phyloP scores from a whole-genome alignment of 345 rosid genomes.

The Hibiscus mutabilis region DNA sequence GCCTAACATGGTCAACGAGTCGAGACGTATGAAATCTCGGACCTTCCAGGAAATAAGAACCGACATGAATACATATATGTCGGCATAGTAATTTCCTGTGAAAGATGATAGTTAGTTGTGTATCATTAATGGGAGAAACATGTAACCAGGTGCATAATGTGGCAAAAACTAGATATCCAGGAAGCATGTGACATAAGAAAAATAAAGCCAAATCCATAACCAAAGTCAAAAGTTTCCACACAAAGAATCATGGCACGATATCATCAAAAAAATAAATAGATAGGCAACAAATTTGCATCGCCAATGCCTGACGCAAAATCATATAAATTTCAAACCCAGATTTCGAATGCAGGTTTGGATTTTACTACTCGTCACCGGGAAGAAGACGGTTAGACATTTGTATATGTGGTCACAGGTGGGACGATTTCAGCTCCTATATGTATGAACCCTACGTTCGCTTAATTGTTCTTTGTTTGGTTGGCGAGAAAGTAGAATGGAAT shows the following conservation, averaged over 20 bases:
- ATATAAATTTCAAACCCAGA: neutral
- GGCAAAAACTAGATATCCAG: neutral
- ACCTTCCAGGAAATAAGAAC: no score
- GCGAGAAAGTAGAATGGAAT: neutral
- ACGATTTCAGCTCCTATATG: neutral
- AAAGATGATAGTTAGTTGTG: neutral
- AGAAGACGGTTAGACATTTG: conserved; percentile 13
- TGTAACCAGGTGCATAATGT: neutral
- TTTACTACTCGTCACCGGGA: neutral
- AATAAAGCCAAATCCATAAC: no score
- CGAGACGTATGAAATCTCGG: no score
- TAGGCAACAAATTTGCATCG: neutral
- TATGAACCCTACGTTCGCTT: neutral
- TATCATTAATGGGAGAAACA: neutral
- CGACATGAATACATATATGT: no score
- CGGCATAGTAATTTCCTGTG: no score
- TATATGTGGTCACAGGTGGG: neutral
- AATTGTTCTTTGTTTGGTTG: neutral
- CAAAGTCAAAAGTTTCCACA: neutral
- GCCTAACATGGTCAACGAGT: no score
- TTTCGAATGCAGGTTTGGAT: neutral
- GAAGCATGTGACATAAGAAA: neutral
- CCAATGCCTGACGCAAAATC: neutral
- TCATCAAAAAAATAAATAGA: neutral
- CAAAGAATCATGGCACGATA: neutral